Conservation (phyloP, 805 yeast species). For the Kodamaea restingae region DNA sequence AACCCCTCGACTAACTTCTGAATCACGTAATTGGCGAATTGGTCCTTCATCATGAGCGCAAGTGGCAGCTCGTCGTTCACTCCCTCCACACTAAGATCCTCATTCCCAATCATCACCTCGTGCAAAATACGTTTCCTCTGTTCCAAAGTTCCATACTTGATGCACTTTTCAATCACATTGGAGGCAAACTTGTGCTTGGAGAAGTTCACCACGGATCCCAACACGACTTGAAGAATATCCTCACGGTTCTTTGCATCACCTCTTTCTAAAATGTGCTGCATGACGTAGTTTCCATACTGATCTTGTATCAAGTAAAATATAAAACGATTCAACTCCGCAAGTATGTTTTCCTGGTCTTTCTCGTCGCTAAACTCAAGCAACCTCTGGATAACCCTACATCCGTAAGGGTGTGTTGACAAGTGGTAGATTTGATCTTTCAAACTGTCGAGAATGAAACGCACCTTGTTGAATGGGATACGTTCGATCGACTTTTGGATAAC, state of each 20-base stretch:
- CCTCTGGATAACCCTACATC: slow-evolving; percentile 95
- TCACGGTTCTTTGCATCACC: slow-evolving; percentile 63
- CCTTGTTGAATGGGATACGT: slow-evolving; percentile 63
- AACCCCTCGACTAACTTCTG: slow-evolving; percentile 88
- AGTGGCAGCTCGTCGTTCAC: slow-evolving; percentile 67
- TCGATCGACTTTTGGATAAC: slow-evolving; percentile 95
- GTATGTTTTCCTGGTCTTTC: slow-evolving; percentile 61
- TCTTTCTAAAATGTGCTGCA: slow-evolving; percentile 88
- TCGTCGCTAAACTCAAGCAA: slow-evolving; percentile 72
- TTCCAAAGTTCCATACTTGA: slow-evolving; percentile 60
- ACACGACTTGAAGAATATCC: slow-evolving; percentile 61
- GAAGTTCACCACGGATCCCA: slow-evolving; percentile 68
- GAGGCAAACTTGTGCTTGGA: slow-evolving; percentile 98
- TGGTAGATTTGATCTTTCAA: slow-evolving; percentile 72
- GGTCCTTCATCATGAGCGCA: slow-evolving; percentile 94
- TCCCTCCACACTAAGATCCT: slow-evolving; percentile 40
- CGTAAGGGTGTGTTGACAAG: slow-evolving; percentile 92
- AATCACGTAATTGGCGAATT: slow-evolving; percentile 94
- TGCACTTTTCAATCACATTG: slow-evolving; percentile 93
- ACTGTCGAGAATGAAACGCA: slow-evolving; percentile 70
- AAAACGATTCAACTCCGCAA: slow-evolving; percentile 68
- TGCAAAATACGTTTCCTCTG: slow-evolving; percentile 64
- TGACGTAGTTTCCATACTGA: slow-evolving; percentile 96
- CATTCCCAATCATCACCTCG: slow-evolving; percentile 57
- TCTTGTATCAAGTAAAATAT: slow-evolving; percentile 81